Conservation (phyloP, 2,329 filamentous ascomycete genomes). For the Sclerotinia nivalis region DNA sequence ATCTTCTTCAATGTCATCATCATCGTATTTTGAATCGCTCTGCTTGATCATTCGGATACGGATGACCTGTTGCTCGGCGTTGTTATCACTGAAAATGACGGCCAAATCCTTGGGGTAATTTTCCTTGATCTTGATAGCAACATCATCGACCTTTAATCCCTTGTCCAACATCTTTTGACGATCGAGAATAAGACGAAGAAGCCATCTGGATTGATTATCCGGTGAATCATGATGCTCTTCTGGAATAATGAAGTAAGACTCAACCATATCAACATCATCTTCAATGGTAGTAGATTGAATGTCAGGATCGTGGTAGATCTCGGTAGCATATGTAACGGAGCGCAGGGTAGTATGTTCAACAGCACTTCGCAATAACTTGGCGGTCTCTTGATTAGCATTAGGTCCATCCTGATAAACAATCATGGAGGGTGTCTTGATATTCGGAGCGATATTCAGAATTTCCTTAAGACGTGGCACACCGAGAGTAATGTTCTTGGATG, state of each 20-base stretch:
- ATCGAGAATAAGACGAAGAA: slow-evolving; percentile 89
- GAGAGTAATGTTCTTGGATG: slow-evolving; percentile 98
- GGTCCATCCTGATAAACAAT: slow-evolving; percentile 75
- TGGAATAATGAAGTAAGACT: slow-evolving; percentile 93
- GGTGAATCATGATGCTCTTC: slow-evolving; percentile 65
- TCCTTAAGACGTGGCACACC: slow-evolving; percentile 99
- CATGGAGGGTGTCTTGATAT: slow-evolving; percentile 99
- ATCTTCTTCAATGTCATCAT: slow-evolving; percentile 77
- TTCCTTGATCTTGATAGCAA: slow-evolving; percentile 85
- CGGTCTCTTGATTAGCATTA: slow-evolving; percentile 70
- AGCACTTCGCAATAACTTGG: slow-evolving; percentile 80
- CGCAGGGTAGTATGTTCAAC: slow-evolving; percentile 95
- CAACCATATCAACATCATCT: slow-evolving; percentile 89
- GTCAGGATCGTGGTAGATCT: slow-evolving; percentile 97
- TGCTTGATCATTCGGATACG: slow-evolving; percentile 79
- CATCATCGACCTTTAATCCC: slow-evolving; percentile 86
- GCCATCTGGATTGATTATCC: slow-evolving; percentile 87
- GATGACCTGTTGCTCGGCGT: slow-evolving; percentile 91
- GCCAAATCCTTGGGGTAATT: slow-evolving; percentile 83
- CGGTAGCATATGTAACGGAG: slow-evolving; percentile 85
- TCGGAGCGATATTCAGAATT: slow-evolving; percentile 95
- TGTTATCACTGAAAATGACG: slow-evolving; percentile 97
- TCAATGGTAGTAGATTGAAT: slow-evolving; percentile 82
- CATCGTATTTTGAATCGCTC: slow-evolving; percentile 72
- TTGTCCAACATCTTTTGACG: slow-evolving; percentile 95